Evolutionary conservation across 2,329 filamentous ascomycete genomes (phyloP).

Genomic region (Fusarium drepaniforme): DNA sequence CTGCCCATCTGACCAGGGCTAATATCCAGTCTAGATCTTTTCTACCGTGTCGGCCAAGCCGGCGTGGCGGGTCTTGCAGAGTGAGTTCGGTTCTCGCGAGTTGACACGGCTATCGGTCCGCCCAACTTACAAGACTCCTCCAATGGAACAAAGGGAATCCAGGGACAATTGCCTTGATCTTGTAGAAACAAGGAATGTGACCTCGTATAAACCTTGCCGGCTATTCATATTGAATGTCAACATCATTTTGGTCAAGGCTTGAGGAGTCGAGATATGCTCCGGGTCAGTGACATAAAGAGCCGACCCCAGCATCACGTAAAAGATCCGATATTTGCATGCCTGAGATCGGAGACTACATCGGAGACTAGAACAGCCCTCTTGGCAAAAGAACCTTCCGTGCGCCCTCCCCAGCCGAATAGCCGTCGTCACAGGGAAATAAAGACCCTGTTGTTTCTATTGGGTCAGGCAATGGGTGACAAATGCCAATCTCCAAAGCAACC

Average conservation of each 20-base stretch:
- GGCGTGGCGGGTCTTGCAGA: neutral
- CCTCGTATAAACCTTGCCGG: neutral
- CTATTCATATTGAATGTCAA: neutral
- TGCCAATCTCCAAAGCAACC: neutral
- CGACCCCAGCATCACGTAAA: neutral
- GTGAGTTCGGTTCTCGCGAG: neutral
- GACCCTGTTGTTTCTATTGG: neutral
- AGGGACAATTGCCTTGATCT: neutral
- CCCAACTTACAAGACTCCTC: neutral
- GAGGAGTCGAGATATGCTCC: neutral
- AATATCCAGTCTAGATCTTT: neutral
- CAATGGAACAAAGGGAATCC: rapidly evolving
- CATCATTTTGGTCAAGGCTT: neutral
- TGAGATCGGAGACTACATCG: neutral
- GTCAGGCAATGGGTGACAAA: neutral
- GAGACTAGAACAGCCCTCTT: neutral
- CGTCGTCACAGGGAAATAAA: neutral
- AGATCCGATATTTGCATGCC: neutral
- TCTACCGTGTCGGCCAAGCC: neutral
- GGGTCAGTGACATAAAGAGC: neutral
- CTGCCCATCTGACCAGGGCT: neutral
- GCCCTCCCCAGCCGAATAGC: neutral
- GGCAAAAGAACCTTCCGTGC: neutral
- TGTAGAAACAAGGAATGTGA: rapidly evolving
- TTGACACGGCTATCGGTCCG: neutral